Conservation (phyloP, 2,329 filamentous ascomycete species). For the Calonectria hongkongensis region DNA sequence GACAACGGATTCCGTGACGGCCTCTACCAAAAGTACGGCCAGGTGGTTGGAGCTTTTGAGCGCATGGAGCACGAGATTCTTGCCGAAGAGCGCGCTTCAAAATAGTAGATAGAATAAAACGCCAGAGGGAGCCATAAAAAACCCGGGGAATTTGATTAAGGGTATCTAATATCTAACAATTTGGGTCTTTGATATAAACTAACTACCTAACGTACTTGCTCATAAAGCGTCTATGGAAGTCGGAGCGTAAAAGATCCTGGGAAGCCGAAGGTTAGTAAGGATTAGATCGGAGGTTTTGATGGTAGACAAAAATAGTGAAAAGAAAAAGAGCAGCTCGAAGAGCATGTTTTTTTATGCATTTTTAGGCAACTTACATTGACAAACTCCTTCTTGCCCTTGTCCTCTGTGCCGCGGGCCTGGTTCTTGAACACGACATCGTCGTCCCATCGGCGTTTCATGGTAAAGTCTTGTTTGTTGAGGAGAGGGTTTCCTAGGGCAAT, state of each 20-base stretch:
- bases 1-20: conserved; percentile 86
- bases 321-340: background rate
- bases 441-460: conserved; percentile 95
- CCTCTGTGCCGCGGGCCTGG: conserved; percentile 94
- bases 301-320: conserved; percentile 4
- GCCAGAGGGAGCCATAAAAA: conserved; percentile 32
- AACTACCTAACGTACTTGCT: conserved; percentile 77
- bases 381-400: conserved; percentile 94
- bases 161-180: conserved; percentile 56
- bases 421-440: conserved; percentile 99
- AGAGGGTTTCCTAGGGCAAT: conserved; percentile 95
- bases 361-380: conserved; percentile 82
- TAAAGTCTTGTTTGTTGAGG: conserved; percentile 91
- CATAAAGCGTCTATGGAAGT: conserved; percentile 99
- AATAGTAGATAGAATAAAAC: conserved; percentile 26
- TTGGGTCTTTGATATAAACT: conserved; percentile 49
- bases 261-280: conserved; percentile 51
- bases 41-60: conserved; percentile 84
- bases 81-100: conserved; percentile 54
- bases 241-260: conserved; percentile 90
- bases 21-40: conserved; percentile 85
- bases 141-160: conserved; percentile 45
- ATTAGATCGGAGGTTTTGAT: conserved; percentile 23
- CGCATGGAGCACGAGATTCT: conserved; percentile 83
- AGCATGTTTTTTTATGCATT: conserved; percentile 28